A percentile compares a stretch with the other conserved stretches of the same genome.
phyloP scores from a whole-genome alignment of 139 green algal genomes.

The Coelastrella sp. region DNA sequence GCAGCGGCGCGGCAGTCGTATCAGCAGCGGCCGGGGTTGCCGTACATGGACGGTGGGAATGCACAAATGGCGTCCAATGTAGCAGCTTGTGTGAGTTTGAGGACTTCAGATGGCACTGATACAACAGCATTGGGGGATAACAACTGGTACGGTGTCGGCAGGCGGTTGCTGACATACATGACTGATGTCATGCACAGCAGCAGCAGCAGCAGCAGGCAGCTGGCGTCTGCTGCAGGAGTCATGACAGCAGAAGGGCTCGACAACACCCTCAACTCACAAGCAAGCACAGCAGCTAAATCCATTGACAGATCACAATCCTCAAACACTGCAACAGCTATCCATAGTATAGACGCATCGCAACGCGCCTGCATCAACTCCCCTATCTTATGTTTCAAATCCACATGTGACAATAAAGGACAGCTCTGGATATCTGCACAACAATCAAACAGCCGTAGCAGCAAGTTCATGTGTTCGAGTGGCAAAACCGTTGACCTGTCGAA shows the following conservation, averaged over 20 bases:
- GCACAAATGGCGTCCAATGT: neutral
- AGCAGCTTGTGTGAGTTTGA: slow-evolving; percentile 8
- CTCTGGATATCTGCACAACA: slow-evolving; percentile 22
- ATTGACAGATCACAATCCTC: too few species aligned
- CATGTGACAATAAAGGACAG: neutral
- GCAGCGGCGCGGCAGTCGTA: neutral
- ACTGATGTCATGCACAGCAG: neutral
- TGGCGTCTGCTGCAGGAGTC: neutral
- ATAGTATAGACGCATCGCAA: neutral
- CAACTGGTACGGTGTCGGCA: neutral
- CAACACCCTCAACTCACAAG: too few species aligned
- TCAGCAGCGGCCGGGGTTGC: neutral
- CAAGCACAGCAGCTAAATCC: too few species aligned
- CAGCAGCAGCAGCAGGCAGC: neutral
- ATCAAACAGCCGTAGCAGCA: slow-evolving; percentile 3
- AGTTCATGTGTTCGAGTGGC: slow-evolving; percentile 1
- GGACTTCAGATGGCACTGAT: neutral
- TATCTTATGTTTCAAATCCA: slow-evolving; percentile 29
- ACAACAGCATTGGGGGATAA: neutral
- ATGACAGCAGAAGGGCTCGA: neutral
- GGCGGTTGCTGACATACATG: neutral
- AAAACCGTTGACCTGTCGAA: neutral
- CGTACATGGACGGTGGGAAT: neutral
- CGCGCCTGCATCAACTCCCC: neutral
- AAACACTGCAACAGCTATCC: too few species aligned